Conservation (phyloP, 2,329 filamentous ascomycete genomes). For the Simplicillium aogashimaense region DNA sequence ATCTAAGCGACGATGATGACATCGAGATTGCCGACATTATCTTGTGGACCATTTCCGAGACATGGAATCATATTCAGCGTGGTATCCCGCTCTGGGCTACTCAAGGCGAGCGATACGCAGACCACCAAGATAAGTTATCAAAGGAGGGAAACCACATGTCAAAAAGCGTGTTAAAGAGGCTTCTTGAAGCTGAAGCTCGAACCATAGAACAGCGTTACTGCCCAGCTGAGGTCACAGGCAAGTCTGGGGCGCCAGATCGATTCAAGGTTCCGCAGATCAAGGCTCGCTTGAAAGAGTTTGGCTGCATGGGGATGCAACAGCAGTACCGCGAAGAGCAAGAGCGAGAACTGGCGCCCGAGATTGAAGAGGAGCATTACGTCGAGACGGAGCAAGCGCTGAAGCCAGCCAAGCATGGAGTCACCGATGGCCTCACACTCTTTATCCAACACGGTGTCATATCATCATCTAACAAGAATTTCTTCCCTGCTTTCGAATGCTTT, state of each 20-base stretch:
- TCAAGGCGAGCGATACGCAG: background rate
- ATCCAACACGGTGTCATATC: conserved; percentile 22
- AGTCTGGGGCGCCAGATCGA: too few species aligned
- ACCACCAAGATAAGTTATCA: too few species aligned
- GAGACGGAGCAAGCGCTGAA: conserved; percentile 31
- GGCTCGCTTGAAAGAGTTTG: too few species aligned
- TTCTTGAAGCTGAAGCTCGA: too few species aligned
- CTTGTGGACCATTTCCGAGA: background rate
- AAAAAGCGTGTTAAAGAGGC: too few species aligned
- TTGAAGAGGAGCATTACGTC: conserved; percentile 47
- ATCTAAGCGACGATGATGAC: too few species aligned
- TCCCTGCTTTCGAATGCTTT: conserved; percentile 35
- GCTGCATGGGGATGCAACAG: too few species aligned
- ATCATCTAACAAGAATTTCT: conserved; percentile 17
- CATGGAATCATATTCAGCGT: conserved; percentile 9
- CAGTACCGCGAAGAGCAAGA: conserved; percentile 53
- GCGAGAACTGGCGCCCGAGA: conserved; percentile 54
- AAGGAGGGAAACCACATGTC: too few species aligned
- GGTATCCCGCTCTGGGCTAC: background rate
- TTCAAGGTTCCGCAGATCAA: too few species aligned
- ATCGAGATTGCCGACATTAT: too few species aligned
- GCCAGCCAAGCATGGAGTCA: conserved; percentile 30
- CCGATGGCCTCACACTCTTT: conserved; percentile 31
- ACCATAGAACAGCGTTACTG: too few species aligned
- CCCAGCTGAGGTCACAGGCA: too few species aligned